Conservation (phyloP, 805 yeast genomes). For the Hanseniaspora occidentalis region DNA sequence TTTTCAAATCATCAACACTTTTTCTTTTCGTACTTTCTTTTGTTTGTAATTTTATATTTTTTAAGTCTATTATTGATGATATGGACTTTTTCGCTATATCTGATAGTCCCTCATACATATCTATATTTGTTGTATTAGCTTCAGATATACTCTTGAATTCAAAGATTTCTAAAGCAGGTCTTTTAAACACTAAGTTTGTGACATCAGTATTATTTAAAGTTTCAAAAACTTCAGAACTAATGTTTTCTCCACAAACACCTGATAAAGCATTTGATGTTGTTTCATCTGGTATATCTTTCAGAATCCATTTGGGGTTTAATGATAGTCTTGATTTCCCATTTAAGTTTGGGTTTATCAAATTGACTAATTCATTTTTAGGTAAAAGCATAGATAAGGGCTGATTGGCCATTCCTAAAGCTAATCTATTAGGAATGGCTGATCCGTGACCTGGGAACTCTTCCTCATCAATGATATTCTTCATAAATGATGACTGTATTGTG, state of each 20-base stretch:
- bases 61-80: too few relatives aligned
- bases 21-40: too few relatives aligned
- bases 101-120: slow-evolving; percentile 17
- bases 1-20: too few relatives aligned
- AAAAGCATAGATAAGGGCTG: slow-evolving; percentile 19
- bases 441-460: slow-evolving; percentile 19
- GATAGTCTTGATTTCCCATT: background rate
- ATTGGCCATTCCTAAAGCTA: slow-evolving; percentile 15
- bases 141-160: too few relatives aligned
- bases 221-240: too few relatives aligned
- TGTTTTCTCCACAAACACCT: too few relatives aligned
- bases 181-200: too few relatives aligned
- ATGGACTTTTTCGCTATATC: slow-evolving; percentile 14
- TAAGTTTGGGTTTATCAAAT: slow-evolving; percentile 8
- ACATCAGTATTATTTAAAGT: too few relatives aligned
- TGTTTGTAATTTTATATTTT: too few relatives aligned
- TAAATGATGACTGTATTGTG: background rate
- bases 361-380: slow-evolving; percentile 18
- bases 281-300: background rate
- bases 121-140: too few relatives aligned
- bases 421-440: slow-evolving; percentile 15
- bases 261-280: background rate
- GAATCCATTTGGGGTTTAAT: background rate
- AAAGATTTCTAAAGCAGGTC: too few relatives aligned
- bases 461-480: slow-evolving; percentile 19